phyloP scores from a whole-genome alignment of 345 rosid species.

The Nasturtium officinale region DNA sequence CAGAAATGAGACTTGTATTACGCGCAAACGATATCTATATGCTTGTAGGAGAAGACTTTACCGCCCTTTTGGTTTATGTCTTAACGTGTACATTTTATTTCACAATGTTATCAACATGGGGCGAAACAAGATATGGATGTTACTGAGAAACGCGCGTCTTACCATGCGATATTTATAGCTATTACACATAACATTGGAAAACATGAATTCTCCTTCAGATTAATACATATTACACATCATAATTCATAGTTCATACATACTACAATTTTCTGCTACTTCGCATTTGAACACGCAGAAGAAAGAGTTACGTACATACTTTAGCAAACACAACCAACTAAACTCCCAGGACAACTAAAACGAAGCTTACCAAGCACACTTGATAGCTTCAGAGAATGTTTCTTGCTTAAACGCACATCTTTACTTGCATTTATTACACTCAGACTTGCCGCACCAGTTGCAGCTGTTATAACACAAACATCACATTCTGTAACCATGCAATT shows the following conservation, averaged over 20 bases:
- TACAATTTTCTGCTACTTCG: background rate
- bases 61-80: no score
- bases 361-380: slow-evolving; percentile 12
- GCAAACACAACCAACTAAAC: slow-evolving; percentile 22
- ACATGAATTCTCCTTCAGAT: background rate
- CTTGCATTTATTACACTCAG: slow-evolving; percentile 15
- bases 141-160: no score
- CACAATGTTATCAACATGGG: no score
- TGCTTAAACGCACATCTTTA: background rate
- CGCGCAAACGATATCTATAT: no score
- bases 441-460: background rate
- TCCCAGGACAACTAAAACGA: background rate
- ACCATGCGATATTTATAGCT: no score
- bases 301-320: background rate
- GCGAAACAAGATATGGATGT: no score
- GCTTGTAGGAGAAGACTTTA: no score
- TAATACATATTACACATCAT: background rate
- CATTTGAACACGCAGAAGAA: background rate
- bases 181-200: background rate
- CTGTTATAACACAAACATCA: slow-evolving; percentile 13
- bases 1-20: no score
- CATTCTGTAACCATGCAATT: slow-evolving; percentile 25
- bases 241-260: background rate
- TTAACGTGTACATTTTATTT: no score
- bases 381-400: slow-evolving; percentile 7